Evolutionary conservation across 306 rosid genomes (phyloP).

Genomic region (Parietaria judaica): DNA sequence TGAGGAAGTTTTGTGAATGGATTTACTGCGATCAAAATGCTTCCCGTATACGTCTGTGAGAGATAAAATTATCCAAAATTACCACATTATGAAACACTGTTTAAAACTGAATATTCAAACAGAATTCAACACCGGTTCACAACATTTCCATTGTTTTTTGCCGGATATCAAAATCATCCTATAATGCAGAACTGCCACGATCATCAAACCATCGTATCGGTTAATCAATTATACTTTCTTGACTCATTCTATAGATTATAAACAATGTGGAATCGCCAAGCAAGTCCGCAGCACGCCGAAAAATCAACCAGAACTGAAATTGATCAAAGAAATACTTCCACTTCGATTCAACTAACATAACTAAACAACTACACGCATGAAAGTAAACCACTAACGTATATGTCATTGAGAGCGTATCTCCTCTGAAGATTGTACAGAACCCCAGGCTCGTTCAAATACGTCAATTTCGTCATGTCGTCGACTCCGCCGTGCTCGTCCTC

Average conservation of each 20-base stretch:
- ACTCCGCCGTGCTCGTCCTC: slow-evolving; percentile 95
- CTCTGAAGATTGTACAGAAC: slow-evolving; percentile 84
- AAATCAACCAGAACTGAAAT: not conserved
- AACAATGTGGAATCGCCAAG: not conserved
- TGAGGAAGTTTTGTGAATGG: slow-evolving; percentile 99
- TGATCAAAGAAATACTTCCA: slow-evolving; percentile 5
- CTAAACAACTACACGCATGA: not conserved
- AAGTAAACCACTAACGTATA: slow-evolving; percentile 50
- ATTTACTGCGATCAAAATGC: slow-evolving; percentile 92
- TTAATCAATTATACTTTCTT: not conserved
- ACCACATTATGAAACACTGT: not conserved
- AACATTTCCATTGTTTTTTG: not conserved
- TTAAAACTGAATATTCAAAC: not conserved
- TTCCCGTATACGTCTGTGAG: slow-evolving; percentile 84
- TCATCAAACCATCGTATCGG: not conserved
- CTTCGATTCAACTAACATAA: not conserved
- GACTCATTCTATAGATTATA: not conserved
- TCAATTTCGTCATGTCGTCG: slow-evolving; percentile 86
- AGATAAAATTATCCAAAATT: slow-evolving; percentile 16
- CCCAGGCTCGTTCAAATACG: slow-evolving; percentile 93
- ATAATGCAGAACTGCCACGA: not conserved
- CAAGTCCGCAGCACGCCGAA: not conserved
- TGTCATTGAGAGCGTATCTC: slow-evolving; percentile 90
- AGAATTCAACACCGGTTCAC: not conserved
- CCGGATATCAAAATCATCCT: not conserved